Conservation (phyloP, 1,284 basidiomycete genomes). For the Athelia sp. region DNA sequence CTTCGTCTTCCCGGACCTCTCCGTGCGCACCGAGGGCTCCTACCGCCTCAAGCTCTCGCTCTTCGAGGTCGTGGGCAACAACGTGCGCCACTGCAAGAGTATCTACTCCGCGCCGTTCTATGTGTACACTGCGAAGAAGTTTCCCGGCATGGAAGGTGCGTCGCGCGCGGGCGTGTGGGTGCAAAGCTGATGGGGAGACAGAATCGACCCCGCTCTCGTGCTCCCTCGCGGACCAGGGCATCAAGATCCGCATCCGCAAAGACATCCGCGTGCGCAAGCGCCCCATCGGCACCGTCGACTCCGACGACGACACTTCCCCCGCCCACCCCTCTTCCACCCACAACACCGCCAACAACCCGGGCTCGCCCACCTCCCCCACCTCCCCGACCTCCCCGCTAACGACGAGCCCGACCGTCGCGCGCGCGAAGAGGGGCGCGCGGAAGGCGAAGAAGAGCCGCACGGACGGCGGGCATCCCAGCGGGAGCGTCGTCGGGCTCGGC, state of each 20-base stretch:
- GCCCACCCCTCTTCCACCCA: slow-evolving; percentile 5
- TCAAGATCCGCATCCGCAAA: slow-evolving; percentile 89
- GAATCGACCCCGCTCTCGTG: slow-evolving; percentile 87
- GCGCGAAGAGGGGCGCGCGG: slow-evolving; percentile 20
- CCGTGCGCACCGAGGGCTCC: slow-evolving; percentile 85
- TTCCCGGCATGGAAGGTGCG: slow-evolving; percentile 88
- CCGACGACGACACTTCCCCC: background rate
- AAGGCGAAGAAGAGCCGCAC: slow-evolving; percentile 32
- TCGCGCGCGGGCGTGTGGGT: too few relatives aligned
- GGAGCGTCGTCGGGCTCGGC: slow-evolving; percentile 10
- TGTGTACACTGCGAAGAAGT: slow-evolving; percentile 92
- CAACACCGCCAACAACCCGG: slow-evolving; percentile 7
- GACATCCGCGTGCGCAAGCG: slow-evolving; percentile 79
- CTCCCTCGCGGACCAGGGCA: slow-evolving; percentile 86
- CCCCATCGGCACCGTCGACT: slow-evolving; percentile 38
- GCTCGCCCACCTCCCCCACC: background rate
- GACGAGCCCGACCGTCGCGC: slow-evolving; percentile 20
- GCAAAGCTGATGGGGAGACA: slow-evolving; percentile 27
- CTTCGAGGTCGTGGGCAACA: slow-evolving; percentile 88
- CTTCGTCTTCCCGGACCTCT: slow-evolving; percentile 87
- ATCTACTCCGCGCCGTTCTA: slow-evolving; percentile 85
- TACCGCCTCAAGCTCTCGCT: slow-evolving; percentile 84
- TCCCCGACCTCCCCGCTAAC: background rate
- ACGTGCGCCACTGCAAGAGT: slow-evolving; percentile 84
- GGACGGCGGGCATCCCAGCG: slow-evolving; percentile 23